These are phyloP conservation scores for Phylloporus scabripes DNA, from an alignment of 768 basidiomycete species.

Conservation along the genomic window DNA sequence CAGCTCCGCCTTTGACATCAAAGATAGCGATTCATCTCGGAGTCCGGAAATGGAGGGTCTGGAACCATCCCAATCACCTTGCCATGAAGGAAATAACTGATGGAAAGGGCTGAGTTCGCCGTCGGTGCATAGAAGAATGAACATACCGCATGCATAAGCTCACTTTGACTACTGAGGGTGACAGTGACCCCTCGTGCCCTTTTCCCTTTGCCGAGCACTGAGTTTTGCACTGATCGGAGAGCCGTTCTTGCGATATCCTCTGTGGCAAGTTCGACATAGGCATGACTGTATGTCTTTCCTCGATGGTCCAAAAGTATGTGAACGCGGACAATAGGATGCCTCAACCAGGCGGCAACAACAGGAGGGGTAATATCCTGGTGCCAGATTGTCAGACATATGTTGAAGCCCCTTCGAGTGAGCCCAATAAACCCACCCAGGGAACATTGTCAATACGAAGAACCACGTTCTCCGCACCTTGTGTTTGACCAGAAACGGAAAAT, in stretches of 20 bases:
- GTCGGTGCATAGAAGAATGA: not conserved
- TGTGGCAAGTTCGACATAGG: slow-evolving; percentile 68
- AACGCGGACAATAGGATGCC: slow-evolving; percentile 56
- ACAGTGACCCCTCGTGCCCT: slow-evolving; percentile 81
- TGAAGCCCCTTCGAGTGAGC: slow-evolving; percentile 18
- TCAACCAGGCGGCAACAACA: slow-evolving; percentile 62
- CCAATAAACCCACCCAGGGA: slow-evolving; percentile 70
- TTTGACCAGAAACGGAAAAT: slow-evolving; percentile 8
- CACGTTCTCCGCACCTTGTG: slow-evolving; percentile 36
- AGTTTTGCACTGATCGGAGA: slow-evolving; percentile 47
- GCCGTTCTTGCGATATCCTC: slow-evolving; percentile 61
- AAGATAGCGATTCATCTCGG: slow-evolving; percentile 50
- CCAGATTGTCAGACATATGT: slow-evolving; percentile 5
- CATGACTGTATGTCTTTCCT: slow-evolving; percentile 82
- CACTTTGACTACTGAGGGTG: slow-evolving; percentile 73
- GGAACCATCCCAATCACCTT: slow-evolving; percentile 64
- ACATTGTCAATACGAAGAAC: slow-evolving; percentile 85
- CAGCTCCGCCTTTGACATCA: slow-evolving; percentile 65
- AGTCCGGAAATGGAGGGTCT: slow-evolving; percentile 64
- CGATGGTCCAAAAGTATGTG: slow-evolving; percentile 77
- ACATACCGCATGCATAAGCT: slow-evolving; percentile 71
- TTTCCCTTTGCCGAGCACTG: slow-evolving; percentile 69
- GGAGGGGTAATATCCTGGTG: slow-evolving; percentile 77
- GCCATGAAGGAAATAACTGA: slow-evolving; percentile 78
- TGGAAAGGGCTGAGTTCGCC: slow-evolving; percentile 1